These are phyloP conservation scores for Capsicum chinense DNA, from an alignment of 257 asterid genomes.

Conservation along the genomic window DNA sequence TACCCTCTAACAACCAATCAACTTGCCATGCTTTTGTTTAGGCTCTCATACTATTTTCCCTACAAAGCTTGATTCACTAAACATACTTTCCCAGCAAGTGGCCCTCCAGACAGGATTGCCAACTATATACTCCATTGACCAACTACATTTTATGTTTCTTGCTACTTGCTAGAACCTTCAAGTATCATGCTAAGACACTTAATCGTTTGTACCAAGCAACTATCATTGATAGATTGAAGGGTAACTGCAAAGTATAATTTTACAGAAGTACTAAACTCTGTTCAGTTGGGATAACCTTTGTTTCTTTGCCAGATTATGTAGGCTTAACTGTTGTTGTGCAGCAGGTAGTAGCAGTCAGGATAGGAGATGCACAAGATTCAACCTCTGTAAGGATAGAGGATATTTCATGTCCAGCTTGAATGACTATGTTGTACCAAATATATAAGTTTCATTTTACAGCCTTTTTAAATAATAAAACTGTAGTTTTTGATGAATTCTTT, in stretches of 20 bases:
- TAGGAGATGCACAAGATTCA: conserved; percentile 12
- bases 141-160: neutral
- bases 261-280: neutral
- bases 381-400: conserved; percentile 21
- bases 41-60: neutral
- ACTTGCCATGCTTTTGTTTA: neutral
- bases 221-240: neutral
- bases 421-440: conserved; percentile 26
- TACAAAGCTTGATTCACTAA: conserved; percentile 17
- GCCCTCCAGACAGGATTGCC: conserved; percentile 21
- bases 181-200: neutral
- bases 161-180: conserved; percentile 13
- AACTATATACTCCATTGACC: conserved; percentile 7
- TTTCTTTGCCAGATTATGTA: conserved; percentile 10
- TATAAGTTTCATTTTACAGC: neutral
- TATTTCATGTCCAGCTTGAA: conserved; percentile 16
- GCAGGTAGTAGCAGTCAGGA: conserved; percentile 24
- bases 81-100: conserved; percentile 5
- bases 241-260: no score
- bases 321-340: conserved; percentile 4
- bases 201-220: neutral
- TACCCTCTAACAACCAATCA: neutral
- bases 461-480: neutral
- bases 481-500: neutral
- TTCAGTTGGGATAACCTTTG: neutral